Base-by-base conservation (phyloP, 148 eudicot species). In the Fagopyrum homotropicum region DNA sequence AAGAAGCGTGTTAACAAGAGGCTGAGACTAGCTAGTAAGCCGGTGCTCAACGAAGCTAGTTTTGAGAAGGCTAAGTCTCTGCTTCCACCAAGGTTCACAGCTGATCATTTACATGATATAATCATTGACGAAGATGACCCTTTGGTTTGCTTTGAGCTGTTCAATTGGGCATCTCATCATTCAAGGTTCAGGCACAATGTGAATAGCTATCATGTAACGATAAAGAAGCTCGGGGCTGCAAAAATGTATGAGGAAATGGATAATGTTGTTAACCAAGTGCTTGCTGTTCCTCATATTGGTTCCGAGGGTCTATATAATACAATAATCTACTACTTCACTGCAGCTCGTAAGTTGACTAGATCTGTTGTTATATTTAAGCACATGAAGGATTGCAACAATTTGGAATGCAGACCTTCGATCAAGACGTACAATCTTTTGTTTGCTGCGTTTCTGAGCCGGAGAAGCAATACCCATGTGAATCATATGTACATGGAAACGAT, bases 201-300 rank as follows among this genome's bases (percentile, higher is more conserved):
- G 29, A 66, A 78, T 16, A 88, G 95, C 2, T 91, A 76, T 76
- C 96, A 94, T 47, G 48, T 86, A 45, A 89, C 83, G 0, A 80
- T 94, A 43, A 87, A 88, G 72, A 91, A 84, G 81, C 98, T 94
- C 45, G 98, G 97, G 30, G 82, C 77, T 22, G 90, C 89, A 0
- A 80, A 86, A 73, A 83, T 94, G 88, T 88, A 87, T 43, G 78
- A 86, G 50, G 93, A 91, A 56, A 90, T 94, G 97, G 93, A 91
- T 82, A 77, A 56, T 71, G 74, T 94, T 73, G 93, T 94, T 12
- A 86, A 85, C 68, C 87, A 91, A 72, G 81, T 89, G 74, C 87
- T 91, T 76, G 87, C 87, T 73, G 61, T 83, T 82, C 89, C 87
- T 72, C 79, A 75, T 45, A 76, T 94, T 78, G 91, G 91, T 29